Evolutionary conservation across 2,329 filamentous ascomycete genomes (phyloP).

Genomic region (Samsoniella hepiali): DNA sequence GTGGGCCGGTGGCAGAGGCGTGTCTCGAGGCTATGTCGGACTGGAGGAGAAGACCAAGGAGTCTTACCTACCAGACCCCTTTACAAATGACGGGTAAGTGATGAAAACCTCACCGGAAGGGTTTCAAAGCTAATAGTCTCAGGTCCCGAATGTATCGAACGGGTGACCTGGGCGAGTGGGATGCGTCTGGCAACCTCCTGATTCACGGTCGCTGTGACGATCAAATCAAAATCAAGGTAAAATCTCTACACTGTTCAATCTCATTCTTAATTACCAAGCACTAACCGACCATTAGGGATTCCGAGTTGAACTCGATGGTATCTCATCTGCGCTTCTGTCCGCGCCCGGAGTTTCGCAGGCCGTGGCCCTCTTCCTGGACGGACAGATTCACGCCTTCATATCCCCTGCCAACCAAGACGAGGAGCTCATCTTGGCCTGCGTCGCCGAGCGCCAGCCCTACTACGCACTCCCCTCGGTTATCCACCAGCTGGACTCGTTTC

Average conservation of each 20-base stretch:
- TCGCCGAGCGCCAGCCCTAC: constrained; percentile 47
- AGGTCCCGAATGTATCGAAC: constrained; percentile 57
- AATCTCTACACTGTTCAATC: neutral
- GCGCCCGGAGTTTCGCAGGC: constrained; percentile 46
- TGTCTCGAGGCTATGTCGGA: constrained; percentile 55
- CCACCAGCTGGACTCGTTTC: constrained; percentile 42
- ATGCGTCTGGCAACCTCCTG: constrained; percentile 49
- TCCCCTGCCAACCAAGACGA: constrained; percentile 35
- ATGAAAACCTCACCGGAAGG: neutral
- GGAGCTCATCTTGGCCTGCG: constrained; percentile 38
- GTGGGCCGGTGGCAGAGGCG: constrained; percentile 56
- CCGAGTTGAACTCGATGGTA: constrained; percentile 58
- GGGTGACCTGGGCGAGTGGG: constrained; percentile 56
- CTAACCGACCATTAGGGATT: constrained; percentile 43
- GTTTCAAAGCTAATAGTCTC: neutral
- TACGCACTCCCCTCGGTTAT: constrained; percentile 51
- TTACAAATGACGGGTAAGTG: constrained; percentile 46
- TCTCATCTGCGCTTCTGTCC: constrained; percentile 48
- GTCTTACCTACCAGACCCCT: constrained; percentile 49
- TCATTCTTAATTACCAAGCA: neutral
- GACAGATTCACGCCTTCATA: constrained; percentile 50
- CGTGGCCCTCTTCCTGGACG: constrained; percentile 45
- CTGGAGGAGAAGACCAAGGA: constrained; percentile 48
- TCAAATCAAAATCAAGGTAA: constrained; percentile 58
- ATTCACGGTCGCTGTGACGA: constrained; percentile 58